These are phyloP conservation scores for Trypethelium eluteriae DNA, from an alignment of 495 filamentous ascomycete species.

Conservation along the genomic window DNA sequence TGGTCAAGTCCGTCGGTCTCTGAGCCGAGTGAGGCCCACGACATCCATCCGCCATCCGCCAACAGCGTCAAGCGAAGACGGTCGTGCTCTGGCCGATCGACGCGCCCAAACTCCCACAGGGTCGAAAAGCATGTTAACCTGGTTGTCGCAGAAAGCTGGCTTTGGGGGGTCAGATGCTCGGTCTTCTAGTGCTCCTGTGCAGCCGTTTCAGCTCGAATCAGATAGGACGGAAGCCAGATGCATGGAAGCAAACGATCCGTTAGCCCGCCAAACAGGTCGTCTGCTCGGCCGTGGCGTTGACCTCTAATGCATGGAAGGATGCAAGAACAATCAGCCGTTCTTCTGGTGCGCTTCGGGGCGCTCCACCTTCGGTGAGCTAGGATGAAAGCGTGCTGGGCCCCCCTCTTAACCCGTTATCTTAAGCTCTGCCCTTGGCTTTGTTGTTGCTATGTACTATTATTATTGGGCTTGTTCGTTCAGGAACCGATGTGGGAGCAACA, in stretches of 20 bases:
- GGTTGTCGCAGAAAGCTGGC: background rate
- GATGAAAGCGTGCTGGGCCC: background rate
- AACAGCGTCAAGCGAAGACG: background rate
- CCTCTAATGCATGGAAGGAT: conserved; percentile 7
- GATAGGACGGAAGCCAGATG: background rate
- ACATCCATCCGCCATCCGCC: background rate
- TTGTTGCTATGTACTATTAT: background rate
- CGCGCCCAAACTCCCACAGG: background rate
- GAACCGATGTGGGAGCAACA: conserved; percentile 4
- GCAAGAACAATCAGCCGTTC: conserved; percentile 4
- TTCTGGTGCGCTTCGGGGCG: conserved; percentile 11
- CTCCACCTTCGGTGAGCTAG: background rate
- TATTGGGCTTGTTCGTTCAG: background rate
- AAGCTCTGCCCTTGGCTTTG: background rate
- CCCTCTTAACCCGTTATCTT: background rate
- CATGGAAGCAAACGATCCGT: background rate
- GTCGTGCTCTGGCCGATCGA: background rate
- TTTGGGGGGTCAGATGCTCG: background rate
- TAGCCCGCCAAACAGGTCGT: background rate
- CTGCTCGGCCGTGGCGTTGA: conserved; percentile 3
- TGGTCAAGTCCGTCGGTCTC: background rate
- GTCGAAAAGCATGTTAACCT: background rate
- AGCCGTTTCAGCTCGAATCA: background rate
- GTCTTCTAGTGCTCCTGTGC: background rate
- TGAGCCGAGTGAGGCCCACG: background rate